Evolutionary conservation across 176 grass and related monocot genomes (phyloP).

Genomic region (Cymbopogon citratus): DNA sequence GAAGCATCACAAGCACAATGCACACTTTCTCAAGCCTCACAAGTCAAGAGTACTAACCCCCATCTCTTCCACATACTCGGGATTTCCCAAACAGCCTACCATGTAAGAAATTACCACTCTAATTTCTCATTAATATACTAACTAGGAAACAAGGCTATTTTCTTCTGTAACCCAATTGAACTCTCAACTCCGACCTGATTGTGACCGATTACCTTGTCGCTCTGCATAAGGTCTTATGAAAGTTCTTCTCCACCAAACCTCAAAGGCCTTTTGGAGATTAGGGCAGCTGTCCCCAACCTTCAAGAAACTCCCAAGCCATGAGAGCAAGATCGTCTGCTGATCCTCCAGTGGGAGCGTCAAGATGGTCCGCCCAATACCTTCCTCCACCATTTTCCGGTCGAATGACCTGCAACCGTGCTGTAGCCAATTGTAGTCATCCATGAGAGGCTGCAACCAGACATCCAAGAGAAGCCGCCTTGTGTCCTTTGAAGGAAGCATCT

Average conservation of each 20-base stretch:
- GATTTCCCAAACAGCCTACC: slow-evolving; percentile 1
- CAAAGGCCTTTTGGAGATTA: slow-evolving; percentile 91
- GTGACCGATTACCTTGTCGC: slow-evolving; percentile 34
- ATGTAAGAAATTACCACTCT: slow-evolving; percentile 22
- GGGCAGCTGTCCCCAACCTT: slow-evolving; percentile 80
- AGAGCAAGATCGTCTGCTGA: slow-evolving; percentile 79
- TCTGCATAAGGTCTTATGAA: slow-evolving; percentile 75
- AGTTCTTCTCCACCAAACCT: slow-evolving; percentile 96
- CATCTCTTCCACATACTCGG: not conserved
- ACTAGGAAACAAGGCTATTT: not conserved
- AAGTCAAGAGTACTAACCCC: slow-evolving; percentile 9
- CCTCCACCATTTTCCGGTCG: slow-evolving; percentile 72
- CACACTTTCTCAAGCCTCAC: slow-evolving; percentile 27
- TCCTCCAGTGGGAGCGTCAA: slow-evolving; percentile 87
- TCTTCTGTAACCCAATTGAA: not conserved
- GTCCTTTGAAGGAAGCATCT: slow-evolving; percentile 81
- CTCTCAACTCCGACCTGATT: slow-evolving; percentile 23
- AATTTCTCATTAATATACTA: slow-evolving; percentile 6
- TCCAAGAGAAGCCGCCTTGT: slow-evolving; percentile 57
- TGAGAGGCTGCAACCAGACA: slow-evolving; percentile 86
- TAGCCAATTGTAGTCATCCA: slow-evolving; percentile 94
- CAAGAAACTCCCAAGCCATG: slow-evolving; percentile 75
- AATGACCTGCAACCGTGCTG: slow-evolving; percentile 77
- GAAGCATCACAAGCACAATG: slow-evolving; percentile 34
- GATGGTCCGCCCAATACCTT: slow-evolving; percentile 81